Base-by-base conservation (phyloP, 225 moss, liverwort and hornwort genomes). In the Bryum argenteum region DNA sequence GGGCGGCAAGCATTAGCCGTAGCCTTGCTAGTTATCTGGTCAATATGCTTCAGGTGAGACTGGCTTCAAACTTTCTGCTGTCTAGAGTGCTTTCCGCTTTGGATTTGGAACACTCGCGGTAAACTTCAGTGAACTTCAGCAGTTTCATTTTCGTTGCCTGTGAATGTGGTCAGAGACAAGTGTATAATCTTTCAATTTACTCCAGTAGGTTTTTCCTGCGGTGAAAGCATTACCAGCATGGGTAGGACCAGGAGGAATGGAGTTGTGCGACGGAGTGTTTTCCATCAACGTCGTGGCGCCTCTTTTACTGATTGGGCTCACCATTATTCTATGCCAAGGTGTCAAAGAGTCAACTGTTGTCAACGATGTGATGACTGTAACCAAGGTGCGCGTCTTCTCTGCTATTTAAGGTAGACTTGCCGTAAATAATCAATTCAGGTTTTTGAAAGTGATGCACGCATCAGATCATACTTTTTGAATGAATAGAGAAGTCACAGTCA, bases 211-310 rank as follows among this genome's bases (percentile, higher is more conserved):
- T 19, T 80, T 92, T 55, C 94, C 94, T 52, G 71, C 80, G 18
- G 43, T 83, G 67, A 64, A 77, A 76, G 28, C 78, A 54, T 69
- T 98, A 72, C 97, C 97, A 57, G 64, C 77, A 57, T 86, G 92
- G 79, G 73, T 98, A 63, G 92, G 94, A 73, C 91, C 93, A 45
- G 94, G 92, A 78, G 97, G 97, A 33, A 51, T 84, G 20, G 94
- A 98, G 65, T 71, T 92, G 37, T 86, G 83, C 50, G 91, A 84
- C 53, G 97, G 94, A 65, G 84, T 83, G 82, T 60, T 98, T 43
- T 98, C 94, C 69, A 92, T 98, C 78, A 94, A 98, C 69, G 63
- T 94, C 19, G 47, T 94, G 63, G 97, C 97, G 40, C 97, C 97
- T 40, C 53, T 84, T 66, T 45, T 98, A 72, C 50, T 98, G 58